These are phyloP conservation scores for Pestalotiopsis fici DNA, from an alignment of 2,329 filamentous ascomycete species.

Conservation along the genomic window DNA sequence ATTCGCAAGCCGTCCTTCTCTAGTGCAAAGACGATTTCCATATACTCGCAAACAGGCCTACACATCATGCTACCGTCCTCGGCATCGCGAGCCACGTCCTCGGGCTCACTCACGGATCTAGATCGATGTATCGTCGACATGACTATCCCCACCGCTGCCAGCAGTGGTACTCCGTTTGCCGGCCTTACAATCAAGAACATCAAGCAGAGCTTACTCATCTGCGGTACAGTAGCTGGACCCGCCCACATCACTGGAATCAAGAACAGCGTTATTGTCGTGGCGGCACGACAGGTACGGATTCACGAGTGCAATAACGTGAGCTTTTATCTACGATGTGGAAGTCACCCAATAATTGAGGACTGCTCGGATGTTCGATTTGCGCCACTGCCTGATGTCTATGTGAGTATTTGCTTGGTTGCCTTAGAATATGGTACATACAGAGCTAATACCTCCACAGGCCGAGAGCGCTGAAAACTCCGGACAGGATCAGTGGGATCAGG, in stretches of 20 bases:
- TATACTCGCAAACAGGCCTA: conserved; percentile 66
- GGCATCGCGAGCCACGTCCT: conserved; percentile 69
- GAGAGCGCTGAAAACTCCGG: conserved; percentile 27
- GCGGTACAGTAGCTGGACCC: conserved; percentile 76
- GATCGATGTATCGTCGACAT: conserved; percentile 77
- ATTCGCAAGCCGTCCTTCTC: conserved; percentile 67
- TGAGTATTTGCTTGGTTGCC: conserved; percentile 43
- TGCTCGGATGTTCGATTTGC: conserved; percentile 80
- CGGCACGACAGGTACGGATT: conserved; percentile 87
- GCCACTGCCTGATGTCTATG: conserved; percentile 69
- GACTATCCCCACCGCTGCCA: conserved; percentile 61
- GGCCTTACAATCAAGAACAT: conserved; percentile 70
- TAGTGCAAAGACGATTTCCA: conserved; percentile 59
- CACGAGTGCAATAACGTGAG: conserved; percentile 82
- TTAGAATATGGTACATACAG: not conserved
- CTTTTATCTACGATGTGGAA: conserved; percentile 79
- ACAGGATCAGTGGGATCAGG: conserved; percentile 80
- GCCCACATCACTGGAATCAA: conserved; percentile 78
- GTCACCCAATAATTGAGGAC: conserved; percentile 92
- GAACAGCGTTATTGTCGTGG: conserved; percentile 75
- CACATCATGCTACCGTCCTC: conserved; percentile 78
- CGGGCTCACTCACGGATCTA: conserved; percentile 72
- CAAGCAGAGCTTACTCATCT: conserved; percentile 70
- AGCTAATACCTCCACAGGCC: conserved; percentile 10
- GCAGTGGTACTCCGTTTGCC: conserved; percentile 64